Base-by-base conservation (phyloP, 495 filamentous ascomycete species). In the Lasiosphaeria ovina region DNA sequence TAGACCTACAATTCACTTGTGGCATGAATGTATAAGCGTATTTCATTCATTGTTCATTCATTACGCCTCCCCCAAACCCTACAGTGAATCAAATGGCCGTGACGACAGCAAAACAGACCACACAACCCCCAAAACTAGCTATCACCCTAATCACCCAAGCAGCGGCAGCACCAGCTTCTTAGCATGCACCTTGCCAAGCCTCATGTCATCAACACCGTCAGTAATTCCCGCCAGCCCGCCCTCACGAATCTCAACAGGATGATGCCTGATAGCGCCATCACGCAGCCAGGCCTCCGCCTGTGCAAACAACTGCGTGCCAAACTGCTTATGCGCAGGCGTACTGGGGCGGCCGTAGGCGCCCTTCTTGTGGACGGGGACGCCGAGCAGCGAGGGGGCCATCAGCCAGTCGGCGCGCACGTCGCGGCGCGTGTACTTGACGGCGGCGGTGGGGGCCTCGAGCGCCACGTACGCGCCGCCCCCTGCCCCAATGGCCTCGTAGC, bases 401-500 rank as follows among this genome's bases (percentile, higher is more conserved):
- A 40, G 12, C 52, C 52, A 54, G 52, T 54, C 52, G 35, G 52
- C 52, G 4, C 11, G 31, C 7, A 54, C 52, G 16, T 54, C 52
- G 14, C 52, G 52, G 5, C 52, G 52, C 34, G 52, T 54, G 52
- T 54, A 54, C 34, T 54, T 54, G 52, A 54, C 52, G 52, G 38
- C 38, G 38, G 12, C 12, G 38, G 38, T 12, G 38, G 38, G 38
- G 6, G 6, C 12, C 38, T 40, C 12, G 38, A 40, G 38, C 6
- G 6, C 38, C 6, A 40, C 6, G 38, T 40, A 40, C 38, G 38
- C 6, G n/a, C n/a, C n/a, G n/a, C n/a, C n/a, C n/a, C n/a, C n/a
- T n/a, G n/a, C n/a, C n/a, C n/a, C 33, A 32, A 60, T 54, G 24
- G 58, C 58, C 38, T 14, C 58, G 51, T 60, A 60, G 51, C 51